Conservation (phyloP, 257 asterid genomes). For the Solanum tarijense region DNA sequence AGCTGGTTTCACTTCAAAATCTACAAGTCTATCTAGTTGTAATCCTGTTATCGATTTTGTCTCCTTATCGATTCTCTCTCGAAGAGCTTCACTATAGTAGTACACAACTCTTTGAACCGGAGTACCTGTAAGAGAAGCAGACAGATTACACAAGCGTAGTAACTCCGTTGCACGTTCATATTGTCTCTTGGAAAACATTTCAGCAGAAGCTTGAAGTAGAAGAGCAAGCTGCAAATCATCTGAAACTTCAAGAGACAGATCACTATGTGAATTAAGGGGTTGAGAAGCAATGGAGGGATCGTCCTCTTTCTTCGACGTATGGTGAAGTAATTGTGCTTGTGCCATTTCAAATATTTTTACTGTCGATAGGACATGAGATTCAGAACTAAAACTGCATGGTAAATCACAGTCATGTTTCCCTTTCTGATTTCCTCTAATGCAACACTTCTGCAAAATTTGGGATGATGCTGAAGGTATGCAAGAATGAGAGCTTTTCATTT, state of each 20-base stretch:
- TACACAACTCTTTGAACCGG: constrained; percentile 17
- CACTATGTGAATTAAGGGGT: background rate
- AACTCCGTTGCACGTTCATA: constrained; percentile 16
- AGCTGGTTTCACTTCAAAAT: background rate
- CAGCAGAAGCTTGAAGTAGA: constrained; percentile 18
- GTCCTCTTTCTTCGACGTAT: background rate
- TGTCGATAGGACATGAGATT: background rate
- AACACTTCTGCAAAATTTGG: background rate
- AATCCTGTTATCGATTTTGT: background rate
- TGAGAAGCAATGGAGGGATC: background rate
- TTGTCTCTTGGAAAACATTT: constrained; percentile 9
- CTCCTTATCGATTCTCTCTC: constrained; percentile 17
- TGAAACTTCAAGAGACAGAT: background rate
- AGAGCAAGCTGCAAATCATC: constrained; percentile 14
- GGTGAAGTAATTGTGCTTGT: background rate
- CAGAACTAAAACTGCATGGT: background rate
- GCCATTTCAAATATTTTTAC: constrained; percentile 14
- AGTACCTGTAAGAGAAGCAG: constrained; percentile 11
- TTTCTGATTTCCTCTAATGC: background rate
- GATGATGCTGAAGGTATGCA: background rate
- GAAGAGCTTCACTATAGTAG: constrained; percentile 19
- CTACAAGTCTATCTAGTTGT: background rate
- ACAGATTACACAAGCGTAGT: constrained; percentile 3
- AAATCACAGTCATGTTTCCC: background rate
- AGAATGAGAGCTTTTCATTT: background rate